A percentile compares a stretch with the other conserved stretches of the same genome.
phyloP scores from a whole-genome alignment of 345 rosid species.

The Populus davidiana region DNA sequence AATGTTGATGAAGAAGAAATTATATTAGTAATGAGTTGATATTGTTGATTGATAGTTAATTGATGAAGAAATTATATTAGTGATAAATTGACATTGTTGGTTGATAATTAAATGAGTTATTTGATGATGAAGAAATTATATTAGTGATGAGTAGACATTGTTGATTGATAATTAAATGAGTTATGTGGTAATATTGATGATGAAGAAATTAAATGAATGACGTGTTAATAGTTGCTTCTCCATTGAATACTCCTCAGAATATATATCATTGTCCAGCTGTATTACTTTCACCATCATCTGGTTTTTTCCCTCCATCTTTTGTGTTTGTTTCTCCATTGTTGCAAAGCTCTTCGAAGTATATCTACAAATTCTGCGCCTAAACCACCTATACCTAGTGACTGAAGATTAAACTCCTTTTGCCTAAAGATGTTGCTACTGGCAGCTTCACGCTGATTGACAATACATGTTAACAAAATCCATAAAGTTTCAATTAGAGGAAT shows the following conservation, averaged over 20 bases:
- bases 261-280: constrained; percentile 41
- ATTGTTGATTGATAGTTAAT: too few relatives aligned
- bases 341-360: constrained; percentile 93
- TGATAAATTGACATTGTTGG: too few relatives aligned
- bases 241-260: constrained; percentile 39
- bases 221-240: constrained; percentile 17
- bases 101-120: too few relatives aligned
- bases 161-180: too few relatives aligned
- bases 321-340: constrained; percentile 24
- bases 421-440: constrained; percentile 89
- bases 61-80: too few relatives aligned
- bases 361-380: constrained; percentile 97
- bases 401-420: constrained; percentile 94
- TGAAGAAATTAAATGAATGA: too few relatives aligned
- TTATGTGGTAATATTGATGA: too few relatives aligned
- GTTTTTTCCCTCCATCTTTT: constrained; percentile 28
- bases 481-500: background rate
- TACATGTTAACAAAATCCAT: constrained; percentile 19
- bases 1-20: too few relatives aligned
- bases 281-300: constrained; percentile 35
- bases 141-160: too few relatives aligned
- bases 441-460: constrained; percentile 95
- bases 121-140: too few relatives aligned
- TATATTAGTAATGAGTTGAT: too few relatives aligned
- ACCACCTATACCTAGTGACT: constrained; percentile 96